A percentile compares a stretch with the other conserved stretches of the same genome.
Conservation (phyloP, 2,329 filamentous ascomycete genomes). For the Plenodomus lindquistii region DNA sequence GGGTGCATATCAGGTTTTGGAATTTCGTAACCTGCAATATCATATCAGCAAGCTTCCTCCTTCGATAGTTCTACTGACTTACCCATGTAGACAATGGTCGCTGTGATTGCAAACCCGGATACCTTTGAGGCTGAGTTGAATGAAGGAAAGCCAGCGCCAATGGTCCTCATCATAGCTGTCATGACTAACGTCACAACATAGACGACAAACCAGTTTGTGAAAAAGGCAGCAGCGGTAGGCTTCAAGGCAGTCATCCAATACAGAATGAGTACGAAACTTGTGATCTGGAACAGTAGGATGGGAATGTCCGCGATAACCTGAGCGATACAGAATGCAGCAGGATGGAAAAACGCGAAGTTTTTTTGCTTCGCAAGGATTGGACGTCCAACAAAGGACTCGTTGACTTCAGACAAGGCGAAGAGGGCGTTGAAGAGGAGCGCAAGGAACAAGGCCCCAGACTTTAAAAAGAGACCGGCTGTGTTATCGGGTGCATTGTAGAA, state of each 20-base stretch:
- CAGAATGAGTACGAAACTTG: conserved; percentile 62
- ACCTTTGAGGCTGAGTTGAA: conserved; percentile 55
- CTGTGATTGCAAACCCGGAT: conserved; percentile 56
- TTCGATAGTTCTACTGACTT: too few relatives aligned
- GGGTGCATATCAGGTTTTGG: conserved; percentile 64
- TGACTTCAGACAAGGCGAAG: conserved; percentile 67
- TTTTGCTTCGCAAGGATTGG: conserved; percentile 85
- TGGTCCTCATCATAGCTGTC: conserved; percentile 80
- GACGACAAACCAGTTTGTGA: conserved; percentile 72
- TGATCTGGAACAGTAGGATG: conserved; percentile 61
- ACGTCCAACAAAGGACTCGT: conserved; percentile 58
- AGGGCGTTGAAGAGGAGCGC: conserved; percentile 64
- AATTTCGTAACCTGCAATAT: conserved; percentile 61
- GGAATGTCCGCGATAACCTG: conserved; percentile 64
- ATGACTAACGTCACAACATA: conserved; percentile 59
- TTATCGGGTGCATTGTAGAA: conserved; percentile 67
- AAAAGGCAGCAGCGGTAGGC: conserved; percentile 72
- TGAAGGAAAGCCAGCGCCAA: conserved; percentile 70
- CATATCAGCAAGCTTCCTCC: conserved; percentile 58
- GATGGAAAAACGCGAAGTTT: conserved; percentile 82
- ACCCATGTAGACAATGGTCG: conserved; percentile 66
- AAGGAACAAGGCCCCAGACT: conserved; percentile 67
- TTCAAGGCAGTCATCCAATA: conserved; percentile 83
- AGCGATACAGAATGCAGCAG: conserved; percentile 74
- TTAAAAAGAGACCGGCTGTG: conserved; percentile 64